Evolutionary conservation across 306 rosid genomes (phyloP).

Genomic region (Prunus mira): DNA sequence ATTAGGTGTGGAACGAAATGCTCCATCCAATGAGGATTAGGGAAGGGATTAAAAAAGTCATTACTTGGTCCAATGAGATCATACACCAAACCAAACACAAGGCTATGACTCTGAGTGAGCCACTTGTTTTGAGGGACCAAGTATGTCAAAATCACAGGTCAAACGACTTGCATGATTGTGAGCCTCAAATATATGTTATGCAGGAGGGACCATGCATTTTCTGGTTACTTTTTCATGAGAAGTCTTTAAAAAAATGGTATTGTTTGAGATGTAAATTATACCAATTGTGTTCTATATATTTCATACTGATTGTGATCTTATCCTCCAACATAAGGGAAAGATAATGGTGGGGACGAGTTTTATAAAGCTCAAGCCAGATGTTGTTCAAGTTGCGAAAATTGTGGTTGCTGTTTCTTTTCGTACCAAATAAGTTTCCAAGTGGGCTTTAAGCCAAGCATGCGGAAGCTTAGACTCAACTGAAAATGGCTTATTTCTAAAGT

Average conservation of each 20-base stretch:
- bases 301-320: not conserved
- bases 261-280: too few relatives aligned
- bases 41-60: not conserved
- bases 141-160: conserved; percentile 16
- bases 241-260: too few relatives aligned
- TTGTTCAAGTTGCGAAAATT: not conserved
- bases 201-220: too few relatives aligned
- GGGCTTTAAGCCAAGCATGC: not conserved
- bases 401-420: not conserved
- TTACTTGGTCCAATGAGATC: not conserved
- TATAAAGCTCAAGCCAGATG: not conserved
- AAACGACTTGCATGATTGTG: conserved; percentile 20
- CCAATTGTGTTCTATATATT: not conserved
- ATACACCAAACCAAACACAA: conserved; percentile 22
- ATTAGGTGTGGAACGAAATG: conserved; percentile 1
- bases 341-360: conserved; percentile 1
- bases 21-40: not conserved
- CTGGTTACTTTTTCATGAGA: too few relatives aligned
- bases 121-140: conserved; percentile 31
- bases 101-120: conserved; percentile 21
- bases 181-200: not conserved
- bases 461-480: not conserved
- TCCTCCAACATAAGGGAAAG: not conserved
- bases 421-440: not conserved
- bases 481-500: not conserved